These are phyloP conservation scores for Podosphaera aphanis DNA, from an alignment of 2,329 filamentous ascomycete species.

Conservation along the genomic window DNA sequence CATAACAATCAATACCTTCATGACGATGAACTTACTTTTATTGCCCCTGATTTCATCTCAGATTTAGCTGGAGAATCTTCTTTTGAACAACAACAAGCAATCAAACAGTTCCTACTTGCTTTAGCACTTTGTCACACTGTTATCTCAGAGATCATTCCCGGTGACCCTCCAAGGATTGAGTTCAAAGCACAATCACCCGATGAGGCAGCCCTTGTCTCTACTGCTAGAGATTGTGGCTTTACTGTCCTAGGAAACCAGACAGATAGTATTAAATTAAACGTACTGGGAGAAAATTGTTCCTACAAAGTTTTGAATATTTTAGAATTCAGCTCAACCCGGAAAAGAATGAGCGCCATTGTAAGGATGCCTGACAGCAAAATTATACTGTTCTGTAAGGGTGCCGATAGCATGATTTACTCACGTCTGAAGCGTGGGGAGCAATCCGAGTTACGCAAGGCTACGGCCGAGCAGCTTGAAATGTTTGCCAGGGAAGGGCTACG, in stretches of 20 bases:
- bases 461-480: conserved; percentile 87
- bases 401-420: conserved; percentile 91
- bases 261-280: conserved; percentile 65
- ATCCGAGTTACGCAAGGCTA: conserved; percentile 54
- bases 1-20: conserved; percentile 80
- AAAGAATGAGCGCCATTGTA: conserved; percentile 94
- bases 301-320: conserved; percentile 84
- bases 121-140: conserved; percentile 93
- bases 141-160: conserved; percentile 69
- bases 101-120: conserved; percentile 79
- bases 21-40: conserved; percentile 75
- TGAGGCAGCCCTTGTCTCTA: conserved; percentile 81
- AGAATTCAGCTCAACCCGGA: conserved; percentile 90
- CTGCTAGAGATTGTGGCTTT: conserved; percentile 85
- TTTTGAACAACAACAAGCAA: conserved; percentile 50
- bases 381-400: conserved; percentile 86
- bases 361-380: conserved; percentile 82
- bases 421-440: conserved; percentile 71
- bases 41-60: conserved; percentile 69
- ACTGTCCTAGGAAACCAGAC: conserved; percentile 63
- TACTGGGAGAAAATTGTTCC: conserved; percentile 63
- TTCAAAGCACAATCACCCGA: conserved; percentile 97
- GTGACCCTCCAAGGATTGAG: conserved; percentile 72
- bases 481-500: conserved; percentile 88
- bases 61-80: conserved; percentile 63